Evolutionary conservation across 2,329 filamentous ascomycete species (phyloP), one percentile per base, ranked within the genome.

Genomic region (Sporothrix protearum): DNA sequence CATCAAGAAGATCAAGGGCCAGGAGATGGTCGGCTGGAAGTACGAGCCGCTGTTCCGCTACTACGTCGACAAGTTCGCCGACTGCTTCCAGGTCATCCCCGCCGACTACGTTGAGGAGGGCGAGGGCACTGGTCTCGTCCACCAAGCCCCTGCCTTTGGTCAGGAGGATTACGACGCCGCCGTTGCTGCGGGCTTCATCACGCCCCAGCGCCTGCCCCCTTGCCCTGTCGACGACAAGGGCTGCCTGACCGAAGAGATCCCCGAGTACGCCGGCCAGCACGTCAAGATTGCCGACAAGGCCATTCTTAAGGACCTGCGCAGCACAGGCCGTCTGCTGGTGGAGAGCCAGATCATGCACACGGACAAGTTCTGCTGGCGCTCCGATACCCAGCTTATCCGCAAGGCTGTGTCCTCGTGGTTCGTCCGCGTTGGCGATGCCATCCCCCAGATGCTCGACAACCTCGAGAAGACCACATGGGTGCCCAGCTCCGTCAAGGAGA

Each of bases 331-430:
- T 70, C 79, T 97, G 68, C 86, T 97, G 47, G 91, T 94, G 39
- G 94, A 97, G 75, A 93, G 92, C 66, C 93, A 96, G 80, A 87
- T 97, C 74, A 93, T 87, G 78, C 95, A 98, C 83, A 95, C 92
- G 77, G 96, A 97, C 80, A 94, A 93, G 25, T 95, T 95, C 87
- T 97, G 95, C 81, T 94, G 92, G 83, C 89, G 95, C 73, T 97
- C 94, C n/a, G 95, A 97, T 79, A 97, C 93, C 0, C 95, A 94
- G 39, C 86, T 98, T 74, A 97, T 98, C 76, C 96, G 97, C 82
- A 89, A 92, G 75, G 93, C 95, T 33, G 93, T 97, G 22, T 92
- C 94, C 9, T 93, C 94, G 0, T 98, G 95, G 95, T 97, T 97
- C 79, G 91, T 98, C 77, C 93, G 92, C 80, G 93, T 97, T 63